Conservation (phyloP, 1,284 basidiomycete genomes). For the Naganishia albida region DNA sequence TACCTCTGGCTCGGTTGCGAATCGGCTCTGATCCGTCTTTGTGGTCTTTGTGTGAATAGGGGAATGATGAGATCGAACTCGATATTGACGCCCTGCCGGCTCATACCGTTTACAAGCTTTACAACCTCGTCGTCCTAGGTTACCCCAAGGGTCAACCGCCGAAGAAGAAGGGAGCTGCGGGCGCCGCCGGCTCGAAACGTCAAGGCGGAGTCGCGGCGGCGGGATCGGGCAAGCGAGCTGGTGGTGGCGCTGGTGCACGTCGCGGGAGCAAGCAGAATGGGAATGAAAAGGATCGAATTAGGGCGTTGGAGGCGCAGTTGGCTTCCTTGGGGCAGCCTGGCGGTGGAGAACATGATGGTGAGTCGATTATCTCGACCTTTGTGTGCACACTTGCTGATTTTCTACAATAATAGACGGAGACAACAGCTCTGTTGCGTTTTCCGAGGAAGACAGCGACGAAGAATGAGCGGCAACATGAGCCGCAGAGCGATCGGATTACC, state of each 20-base stretch:
- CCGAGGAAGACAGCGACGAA: constrained; percentile 27
- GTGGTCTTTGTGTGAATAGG: constrained; percentile 57
- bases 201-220: constrained; percentile 33
- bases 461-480: not conserved
- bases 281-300: constrained; percentile 69
- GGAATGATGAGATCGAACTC: constrained; percentile 92
- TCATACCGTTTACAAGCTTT: constrained; percentile 80
- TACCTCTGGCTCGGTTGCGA: constrained; percentile 38
- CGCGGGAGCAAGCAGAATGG: constrained; percentile 34
- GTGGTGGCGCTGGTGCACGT: constrained; percentile 75
- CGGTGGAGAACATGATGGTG: constrained; percentile 42
- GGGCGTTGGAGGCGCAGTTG: constrained; percentile 78
- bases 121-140: constrained; percentile 84
- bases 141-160: constrained; percentile 36
- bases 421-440: constrained; percentile 23
- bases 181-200: constrained; percentile 36
- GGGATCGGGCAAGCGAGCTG: constrained; percentile 48
- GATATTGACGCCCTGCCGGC: constrained; percentile 88
- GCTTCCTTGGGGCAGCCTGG: constrained; percentile 63
- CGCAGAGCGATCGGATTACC: not conserved
- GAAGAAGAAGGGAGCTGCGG: constrained; percentile 35
- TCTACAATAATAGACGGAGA: constrained; percentile 7
- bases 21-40: constrained; percentile 34
- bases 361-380: not conserved
- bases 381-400: not conserved